phyloP scores from a whole-genome alignment of 257 asterid genomes.

The Dorcoceras hygrometricum region DNA sequence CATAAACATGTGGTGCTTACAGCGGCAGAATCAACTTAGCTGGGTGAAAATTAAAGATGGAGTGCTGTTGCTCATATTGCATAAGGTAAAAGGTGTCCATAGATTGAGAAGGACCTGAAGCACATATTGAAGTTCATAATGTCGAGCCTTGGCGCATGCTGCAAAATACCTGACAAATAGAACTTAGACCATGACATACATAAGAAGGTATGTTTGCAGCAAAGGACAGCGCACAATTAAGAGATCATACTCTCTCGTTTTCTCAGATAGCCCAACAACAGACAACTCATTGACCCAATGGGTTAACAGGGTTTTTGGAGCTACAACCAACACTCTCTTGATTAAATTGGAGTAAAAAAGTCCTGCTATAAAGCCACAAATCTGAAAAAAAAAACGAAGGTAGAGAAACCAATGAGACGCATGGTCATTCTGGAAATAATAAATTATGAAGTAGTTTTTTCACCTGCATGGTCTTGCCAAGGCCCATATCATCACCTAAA shows the following conservation, averaged over 20 bases:
- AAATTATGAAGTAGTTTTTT: conserved; percentile 6
- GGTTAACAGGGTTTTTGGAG: conserved; percentile 85
- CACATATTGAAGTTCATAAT: conserved; percentile 84
- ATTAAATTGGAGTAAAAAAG: conserved; percentile 71
- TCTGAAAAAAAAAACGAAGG: conserved; percentile 40
- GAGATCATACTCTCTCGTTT: conserved; percentile 72
- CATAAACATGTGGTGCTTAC: conserved; percentile 14
- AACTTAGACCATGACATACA: conserved; percentile 15
- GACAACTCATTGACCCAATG: conserved; percentile 88
- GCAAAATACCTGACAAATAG: conserved; percentile 66
- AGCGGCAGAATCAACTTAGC: conserved; percentile 11
- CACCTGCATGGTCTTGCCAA: conserved; percentile 99
- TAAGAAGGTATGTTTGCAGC: conserved; percentile 9
- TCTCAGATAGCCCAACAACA: conserved; percentile 73
- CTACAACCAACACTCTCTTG: conserved; percentile 73
- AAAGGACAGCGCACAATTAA: conserved; percentile 8
- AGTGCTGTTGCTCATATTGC: conserved; percentile 5
- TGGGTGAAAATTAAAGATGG: conserved; percentile 11
- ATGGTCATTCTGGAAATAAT: conserved; percentile 11
- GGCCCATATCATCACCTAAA: conserved; percentile 97
- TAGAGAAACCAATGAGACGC: conserved; percentile 12
- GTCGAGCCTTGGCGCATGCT: conserved; percentile 58
- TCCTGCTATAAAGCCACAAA: conserved; percentile 82
- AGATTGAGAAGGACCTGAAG: conserved; percentile 62
- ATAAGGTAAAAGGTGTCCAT: conserved; percentile 2